phyloP scores from a whole-genome alignment of 2,329 filamentous ascomycete genomes.

The Aspergillus piperis region DNA sequence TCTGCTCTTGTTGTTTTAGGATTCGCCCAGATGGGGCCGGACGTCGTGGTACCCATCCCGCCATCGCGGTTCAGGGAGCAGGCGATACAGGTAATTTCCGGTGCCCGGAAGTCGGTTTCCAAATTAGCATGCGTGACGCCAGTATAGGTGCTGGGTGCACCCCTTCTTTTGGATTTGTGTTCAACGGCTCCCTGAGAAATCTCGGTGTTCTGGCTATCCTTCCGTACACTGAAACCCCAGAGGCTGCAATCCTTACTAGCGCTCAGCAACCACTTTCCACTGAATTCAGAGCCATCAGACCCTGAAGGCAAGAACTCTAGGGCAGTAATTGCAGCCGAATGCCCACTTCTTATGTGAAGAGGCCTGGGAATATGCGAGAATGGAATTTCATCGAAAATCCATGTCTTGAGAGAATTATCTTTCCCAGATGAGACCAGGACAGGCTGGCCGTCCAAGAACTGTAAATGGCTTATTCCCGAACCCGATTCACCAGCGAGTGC shows the following conservation, averaged over 20 bases:
- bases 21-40: constrained; percentile 82
- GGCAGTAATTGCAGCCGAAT: constrained; percentile 80
- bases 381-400: constrained; percentile 92
- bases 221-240: constrained; percentile 94
- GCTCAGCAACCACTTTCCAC: constrained; percentile 92
- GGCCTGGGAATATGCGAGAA: constrained; percentile 85
- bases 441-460: constrained; percentile 86
- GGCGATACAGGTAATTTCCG: constrained; percentile 87
- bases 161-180: constrained; percentile 79
- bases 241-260: constrained; percentile 86
- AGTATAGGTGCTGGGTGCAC: constrained; percentile 19
- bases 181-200: constrained; percentile 87
- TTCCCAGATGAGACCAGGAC: constrained; percentile 86
- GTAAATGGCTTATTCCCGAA: constrained; percentile 76
- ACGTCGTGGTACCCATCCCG: constrained; percentile 81
- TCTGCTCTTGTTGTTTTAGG: constrained; percentile 66
- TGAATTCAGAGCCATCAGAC: constrained; percentile 83
- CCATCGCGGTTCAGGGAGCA: constrained; percentile 92
- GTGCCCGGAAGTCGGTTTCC: constrained; percentile 68
- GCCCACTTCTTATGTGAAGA: constrained; percentile 82
- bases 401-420: constrained; percentile 92
- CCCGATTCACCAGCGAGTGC: constrained; percentile 59
- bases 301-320: constrained; percentile 83
- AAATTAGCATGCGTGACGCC: constrained; percentile 16
- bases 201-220: constrained; percentile 91